A percentile compares a stretch with the other conserved stretches of the same genome.
Evolutionary conservation across 2,329 filamentous ascomycete genomes (phyloP).

Genomic region (Acephala macrosclerotiorum): DNA sequence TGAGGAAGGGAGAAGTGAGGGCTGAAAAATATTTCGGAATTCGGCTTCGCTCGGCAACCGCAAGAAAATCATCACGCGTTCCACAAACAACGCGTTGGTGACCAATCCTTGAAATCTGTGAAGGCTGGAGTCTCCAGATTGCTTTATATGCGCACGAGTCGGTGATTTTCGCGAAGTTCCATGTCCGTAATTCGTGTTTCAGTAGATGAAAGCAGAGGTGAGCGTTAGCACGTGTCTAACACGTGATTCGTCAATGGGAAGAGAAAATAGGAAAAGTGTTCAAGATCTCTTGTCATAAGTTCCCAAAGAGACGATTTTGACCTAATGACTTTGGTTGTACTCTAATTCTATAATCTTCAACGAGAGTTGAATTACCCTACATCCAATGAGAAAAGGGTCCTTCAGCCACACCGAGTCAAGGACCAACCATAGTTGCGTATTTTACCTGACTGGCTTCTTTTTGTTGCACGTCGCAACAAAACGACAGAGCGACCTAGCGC

Average conservation of each 20-base stretch:
- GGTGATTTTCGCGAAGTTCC: background rate
- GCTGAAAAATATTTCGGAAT: background rate
- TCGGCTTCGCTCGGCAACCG: background rate
- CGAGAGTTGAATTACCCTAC: too few species aligned
- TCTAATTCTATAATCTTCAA: too few species aligned
- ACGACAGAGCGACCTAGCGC: background rate
- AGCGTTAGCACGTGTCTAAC: background rate
- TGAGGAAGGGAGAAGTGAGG: background rate
- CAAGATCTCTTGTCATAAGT: too few species aligned
- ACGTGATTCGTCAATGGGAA: too few species aligned
- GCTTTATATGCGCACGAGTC: background rate
- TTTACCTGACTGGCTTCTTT: background rate
- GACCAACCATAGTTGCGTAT: too few species aligned
- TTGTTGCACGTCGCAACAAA: background rate
- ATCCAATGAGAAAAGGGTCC: background rate
- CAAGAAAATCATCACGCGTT: background rate
- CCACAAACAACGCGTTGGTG: background rate
- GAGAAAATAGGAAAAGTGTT: too few species aligned
- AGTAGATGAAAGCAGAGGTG: background rate
- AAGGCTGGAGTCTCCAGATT: background rate
- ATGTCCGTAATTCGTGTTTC: background rate
- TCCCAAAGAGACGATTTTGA: too few species aligned
- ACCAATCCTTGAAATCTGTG: background rate
- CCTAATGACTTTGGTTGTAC: too few species aligned
- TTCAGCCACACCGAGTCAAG: conserved; percentile 10